These are phyloP conservation scores for Colletotrichum tamarilloi DNA, from an alignment of 2,329 filamentous ascomycete genomes.

Conservation along the genomic window DNA sequence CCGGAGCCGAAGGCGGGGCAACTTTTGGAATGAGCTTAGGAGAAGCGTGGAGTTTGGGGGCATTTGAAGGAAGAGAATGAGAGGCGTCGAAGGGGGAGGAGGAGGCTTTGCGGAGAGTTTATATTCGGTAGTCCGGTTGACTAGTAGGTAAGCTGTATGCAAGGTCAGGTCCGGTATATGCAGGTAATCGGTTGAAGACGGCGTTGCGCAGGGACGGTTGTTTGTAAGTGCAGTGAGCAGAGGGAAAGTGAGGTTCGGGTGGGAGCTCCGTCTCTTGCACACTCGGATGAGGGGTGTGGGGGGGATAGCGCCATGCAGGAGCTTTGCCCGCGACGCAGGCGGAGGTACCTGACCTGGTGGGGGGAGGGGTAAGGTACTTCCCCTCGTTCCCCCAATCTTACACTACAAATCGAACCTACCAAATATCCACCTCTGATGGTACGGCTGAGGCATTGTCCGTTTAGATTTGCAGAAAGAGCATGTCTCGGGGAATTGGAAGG, in stretches of 20 bases:
- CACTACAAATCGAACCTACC: not conserved
- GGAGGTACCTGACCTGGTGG: not conserved
- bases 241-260: not conserved
- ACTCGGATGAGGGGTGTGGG: not conserved
- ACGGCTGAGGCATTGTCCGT: not conserved
- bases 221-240: not conserved
- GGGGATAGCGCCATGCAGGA: not conserved
- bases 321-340: not conserved
- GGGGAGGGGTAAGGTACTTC: not conserved
- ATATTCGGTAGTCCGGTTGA: not conserved
- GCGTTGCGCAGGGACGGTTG: not conserved
- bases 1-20: not conserved
- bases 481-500: not conserved
- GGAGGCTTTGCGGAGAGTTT: conserved; percentile 18
- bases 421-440: not conserved
- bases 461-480: not conserved
- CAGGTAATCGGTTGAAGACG: not conserved
- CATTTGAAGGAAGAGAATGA: not conserved
- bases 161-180: not conserved
- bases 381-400: not conserved
- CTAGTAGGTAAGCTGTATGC: not conserved
- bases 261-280: not conserved
- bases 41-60: not conserved
- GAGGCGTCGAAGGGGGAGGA: not conserved
- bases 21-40: not conserved